A percentile compares a stretch with the other conserved stretches of the same genome.
Conservation (phyloP, 2,329 filamentous ascomycete genomes). For the Fusarium sp. region DNA sequence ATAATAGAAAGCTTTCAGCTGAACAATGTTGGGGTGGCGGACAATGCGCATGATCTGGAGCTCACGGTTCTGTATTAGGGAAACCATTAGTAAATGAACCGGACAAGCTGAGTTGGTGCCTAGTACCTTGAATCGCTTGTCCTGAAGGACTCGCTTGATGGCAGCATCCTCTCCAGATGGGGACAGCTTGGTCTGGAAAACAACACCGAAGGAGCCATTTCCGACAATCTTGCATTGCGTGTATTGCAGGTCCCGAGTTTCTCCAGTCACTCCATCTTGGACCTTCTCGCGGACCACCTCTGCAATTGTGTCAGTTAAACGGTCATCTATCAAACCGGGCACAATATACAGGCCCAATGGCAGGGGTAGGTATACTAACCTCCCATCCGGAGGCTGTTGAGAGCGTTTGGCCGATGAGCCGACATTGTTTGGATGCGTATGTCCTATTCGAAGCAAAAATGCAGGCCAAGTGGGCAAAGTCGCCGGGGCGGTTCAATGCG, state of each 20-base stretch:
- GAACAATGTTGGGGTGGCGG: slow-evolving; percentile 97
- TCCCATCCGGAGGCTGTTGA: slow-evolving; percentile 91
- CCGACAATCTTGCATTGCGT: slow-evolving; percentile 99
- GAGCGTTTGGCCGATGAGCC: slow-evolving; percentile 89
- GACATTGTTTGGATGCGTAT: slow-evolving; percentile 67
- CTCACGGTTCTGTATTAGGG: slow-evolving; percentile 83
- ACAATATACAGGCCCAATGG: slow-evolving; percentile 3
- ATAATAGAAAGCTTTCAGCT: slow-evolving; percentile 99
- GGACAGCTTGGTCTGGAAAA: slow-evolving; percentile 98
- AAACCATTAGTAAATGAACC: slow-evolving; percentile 24
- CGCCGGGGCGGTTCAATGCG: slow-evolving; percentile 35
- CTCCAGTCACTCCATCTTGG: slow-evolving; percentile 95
- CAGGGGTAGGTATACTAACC: slow-evolving; percentile 67
- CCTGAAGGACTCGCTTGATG: slow-evolving; percentile 98
- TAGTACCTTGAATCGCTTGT: slow-evolving; percentile 97
- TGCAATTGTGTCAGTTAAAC: slow-evolving; percentile 50
- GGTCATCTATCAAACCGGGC: not conserved
- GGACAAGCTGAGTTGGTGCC: not conserved
- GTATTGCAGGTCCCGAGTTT: slow-evolving; percentile 96
- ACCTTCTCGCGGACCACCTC: slow-evolving; percentile 99
- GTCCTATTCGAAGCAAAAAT: slow-evolving; percentile 39
- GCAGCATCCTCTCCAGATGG: slow-evolving; percentile 98
- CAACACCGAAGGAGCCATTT: slow-evolving; percentile 97
- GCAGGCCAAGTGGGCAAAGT: slow-evolving; percentile 39
- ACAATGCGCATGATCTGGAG: slow-evolving; percentile 99